Base-by-base conservation (phyloP, 2,329 filamentous ascomycete species). In the Beauveria sp. region DNA sequence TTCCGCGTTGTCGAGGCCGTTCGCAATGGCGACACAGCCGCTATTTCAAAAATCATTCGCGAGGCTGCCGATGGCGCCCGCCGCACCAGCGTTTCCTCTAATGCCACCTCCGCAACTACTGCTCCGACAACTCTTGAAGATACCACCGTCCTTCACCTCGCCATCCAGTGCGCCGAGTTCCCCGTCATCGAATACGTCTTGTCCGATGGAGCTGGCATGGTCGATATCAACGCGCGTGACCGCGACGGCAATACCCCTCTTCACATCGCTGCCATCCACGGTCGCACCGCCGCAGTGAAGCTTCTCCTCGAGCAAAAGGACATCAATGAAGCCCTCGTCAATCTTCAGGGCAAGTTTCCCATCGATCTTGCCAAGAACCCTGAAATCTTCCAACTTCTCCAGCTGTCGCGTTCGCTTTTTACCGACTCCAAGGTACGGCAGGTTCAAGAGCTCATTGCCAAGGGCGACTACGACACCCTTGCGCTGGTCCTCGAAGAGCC, bases 161-260 rank as follows among this genome's bases (percentile, higher is more conserved):
- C 95, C 28, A 91, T 98, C 50, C 95, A 99, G 75, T 98, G 93
- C 75, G 93, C 95, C 55, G 95, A 98, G 72, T 83, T 89, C 54
- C 87, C 91, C 22, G 92, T 99, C 30, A 89, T 99, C 59, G 93
- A 99, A 72, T 97, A 93, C 70, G 89, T 98, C n/a, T 77, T 99
- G 49, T 93, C 91, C 1, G 83, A 91, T 64, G 85, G 88, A 34
- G 81, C 78, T 16, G 80, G 79, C 47, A 78, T 78, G 58, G 79
- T 96, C 60, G 92, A 98, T 70, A 79, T 98, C 72, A 99, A 98
- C 73, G 87, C 89, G 46, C 86, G 90, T 64, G 95, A 99, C 75
- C 89, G 89, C 67, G 93, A 98, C 68, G 95, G 95, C 64, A 99
- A 98, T 73, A 96, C 93, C 1, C 88, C 95, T 24, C 82, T 99